Percentiles rank a stretch among this genome's conserved stretches.
phyloP scores from a whole-genome alignment of 805 yeast species.

The Kregervanrija delftensis region DNA sequence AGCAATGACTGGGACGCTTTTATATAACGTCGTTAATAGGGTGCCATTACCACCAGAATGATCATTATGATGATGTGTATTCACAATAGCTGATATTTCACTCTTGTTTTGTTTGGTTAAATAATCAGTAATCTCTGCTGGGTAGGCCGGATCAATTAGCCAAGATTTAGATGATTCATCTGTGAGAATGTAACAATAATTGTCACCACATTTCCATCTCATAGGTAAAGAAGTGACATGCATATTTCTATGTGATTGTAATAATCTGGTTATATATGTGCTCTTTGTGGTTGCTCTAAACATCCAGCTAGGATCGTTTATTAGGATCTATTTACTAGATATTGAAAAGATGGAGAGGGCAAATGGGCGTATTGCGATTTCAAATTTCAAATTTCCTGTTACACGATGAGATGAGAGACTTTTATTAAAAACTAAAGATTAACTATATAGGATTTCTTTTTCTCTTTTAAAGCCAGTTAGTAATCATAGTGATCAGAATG shows the following conservation, averaged over 20 bases:
- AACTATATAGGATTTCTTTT: too few relatives aligned
- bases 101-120: constrained; percentile 27
- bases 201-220: constrained; percentile 94
- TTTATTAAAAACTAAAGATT: too few relatives aligned
- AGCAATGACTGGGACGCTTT: constrained; percentile 62
- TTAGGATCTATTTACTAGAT: too few relatives aligned
- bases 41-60: constrained; percentile 81
- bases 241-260: constrained; percentile 45
- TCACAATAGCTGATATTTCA: constrained; percentile 70
- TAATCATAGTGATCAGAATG: too few relatives aligned
- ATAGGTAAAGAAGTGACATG: constrained; percentile 76
- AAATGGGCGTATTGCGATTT: too few relatives aligned
- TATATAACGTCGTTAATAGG: constrained; percentile 25
- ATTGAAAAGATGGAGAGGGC: too few relatives aligned
- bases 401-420: too few relatives aligned
- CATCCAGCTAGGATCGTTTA: too few relatives aligned
- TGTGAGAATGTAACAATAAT: constrained; percentile 74
- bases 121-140: constrained; percentile 54
- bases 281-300: too few relatives aligned
- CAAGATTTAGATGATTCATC: constrained; percentile 70
- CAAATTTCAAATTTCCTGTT: too few relatives aligned
- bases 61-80: constrained; percentile 95
- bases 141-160: constrained; percentile 90
- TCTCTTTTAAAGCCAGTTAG: too few relatives aligned
- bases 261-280: too few relatives aligned